These are phyloP conservation scores for Oryza glumipatula DNA, from an alignment of 176 grass and related monocot genomes.

Conservation along the genomic window DNA sequence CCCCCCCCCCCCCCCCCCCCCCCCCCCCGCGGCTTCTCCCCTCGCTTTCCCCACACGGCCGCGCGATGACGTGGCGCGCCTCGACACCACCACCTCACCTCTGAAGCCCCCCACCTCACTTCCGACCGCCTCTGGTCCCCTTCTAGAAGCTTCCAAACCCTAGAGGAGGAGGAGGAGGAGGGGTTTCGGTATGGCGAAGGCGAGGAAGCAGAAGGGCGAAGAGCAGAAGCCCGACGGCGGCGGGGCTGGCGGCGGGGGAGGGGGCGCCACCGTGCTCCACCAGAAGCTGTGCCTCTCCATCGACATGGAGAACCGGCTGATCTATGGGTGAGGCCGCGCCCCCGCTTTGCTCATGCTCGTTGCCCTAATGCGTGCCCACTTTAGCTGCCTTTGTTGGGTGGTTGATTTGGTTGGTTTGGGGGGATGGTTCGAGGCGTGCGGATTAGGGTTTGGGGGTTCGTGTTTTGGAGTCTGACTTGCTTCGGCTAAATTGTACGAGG, in stretches of 20 bases:
- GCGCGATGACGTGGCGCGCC: constrained; percentile 49
- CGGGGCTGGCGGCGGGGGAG: constrained; percentile 8
- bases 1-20: neutral
- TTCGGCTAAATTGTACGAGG: constrained; percentile 10
- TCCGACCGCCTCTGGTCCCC: constrained; percentile 10
- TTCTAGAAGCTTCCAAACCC: constrained; percentile 46
- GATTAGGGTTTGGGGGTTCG: constrained; percentile 54
- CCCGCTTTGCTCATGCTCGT: constrained; percentile 6
- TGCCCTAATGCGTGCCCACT: constrained; percentile 20
- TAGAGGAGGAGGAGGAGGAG: constrained; percentile 33
- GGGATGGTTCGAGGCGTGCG: neutral
- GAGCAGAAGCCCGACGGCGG: constrained; percentile 54
- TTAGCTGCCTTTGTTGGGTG: constrained; percentile 29
- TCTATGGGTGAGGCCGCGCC: constrained; percentile 79
- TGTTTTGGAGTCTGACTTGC: constrained; percentile 29
- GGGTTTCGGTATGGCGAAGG: constrained; percentile 74
- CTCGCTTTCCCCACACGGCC: neutral
- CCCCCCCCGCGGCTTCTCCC: neutral
- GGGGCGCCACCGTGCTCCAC: constrained; percentile 79
- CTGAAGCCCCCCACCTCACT: too few species aligned
- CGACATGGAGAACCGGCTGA: constrained; percentile 80
- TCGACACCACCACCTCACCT: constrained; percentile 10
- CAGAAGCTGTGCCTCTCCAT: constrained; percentile 97
- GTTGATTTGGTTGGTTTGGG: neutral
- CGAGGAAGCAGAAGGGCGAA: constrained; percentile 85